Percentiles rank a stretch among this genome's conserved stretches.
These are phyloP conservation scores for Aspergillus pseudoviridinutans DNA, from an alignment of 2,329 filamentous ascomycete genomes.

Conservation along the genomic window DNA sequence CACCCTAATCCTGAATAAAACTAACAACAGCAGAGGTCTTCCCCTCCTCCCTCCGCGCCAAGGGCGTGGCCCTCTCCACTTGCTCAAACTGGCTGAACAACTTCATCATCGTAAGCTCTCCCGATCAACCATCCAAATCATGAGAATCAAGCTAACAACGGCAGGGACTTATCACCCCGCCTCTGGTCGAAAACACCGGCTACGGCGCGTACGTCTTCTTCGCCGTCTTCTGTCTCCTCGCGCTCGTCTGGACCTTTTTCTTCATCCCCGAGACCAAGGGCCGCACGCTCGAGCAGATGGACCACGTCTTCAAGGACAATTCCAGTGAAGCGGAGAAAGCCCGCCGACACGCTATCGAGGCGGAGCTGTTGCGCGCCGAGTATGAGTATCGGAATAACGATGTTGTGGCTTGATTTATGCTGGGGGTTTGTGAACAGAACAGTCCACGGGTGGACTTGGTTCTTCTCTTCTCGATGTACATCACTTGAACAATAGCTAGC, in stretches of 20 bases:
- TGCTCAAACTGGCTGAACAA: conserved; percentile 63
- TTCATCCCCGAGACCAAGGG: conserved; percentile 58
- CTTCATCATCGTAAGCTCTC: conserved; percentile 51
- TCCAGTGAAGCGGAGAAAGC: conserved; percentile 28
- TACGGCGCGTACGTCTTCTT: conserved; percentile 58
- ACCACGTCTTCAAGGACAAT: conserved; percentile 42
- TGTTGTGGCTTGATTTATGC: neutral
- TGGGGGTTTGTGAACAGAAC: neutral
- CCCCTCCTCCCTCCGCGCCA: conserved; percentile 56
- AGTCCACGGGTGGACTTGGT: neutral
- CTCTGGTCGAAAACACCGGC: conserved; percentile 56
- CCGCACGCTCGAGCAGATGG: conserved; percentile 54
- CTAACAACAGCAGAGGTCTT: conserved; percentile 56
- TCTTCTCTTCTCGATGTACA: neutral
- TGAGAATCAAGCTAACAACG: neutral
- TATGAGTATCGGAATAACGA: neutral
- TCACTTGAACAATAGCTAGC: neutral
- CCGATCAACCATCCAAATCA: conserved; percentile 5
- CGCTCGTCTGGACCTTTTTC: conserved; percentile 49
- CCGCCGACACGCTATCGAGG: conserved; percentile 29
- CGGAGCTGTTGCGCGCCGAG: conserved; percentile 22
- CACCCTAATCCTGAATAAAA: neutral
- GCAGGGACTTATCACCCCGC: conserved; percentile 60
- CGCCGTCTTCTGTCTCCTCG: conserved; percentile 50
- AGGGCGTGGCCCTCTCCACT: conserved; percentile 63